These are phyloP conservation scores for Orbilia ellipsospora DNA, from an alignment of 2,329 filamentous ascomycete genomes.

Conservation along the genomic window DNA sequence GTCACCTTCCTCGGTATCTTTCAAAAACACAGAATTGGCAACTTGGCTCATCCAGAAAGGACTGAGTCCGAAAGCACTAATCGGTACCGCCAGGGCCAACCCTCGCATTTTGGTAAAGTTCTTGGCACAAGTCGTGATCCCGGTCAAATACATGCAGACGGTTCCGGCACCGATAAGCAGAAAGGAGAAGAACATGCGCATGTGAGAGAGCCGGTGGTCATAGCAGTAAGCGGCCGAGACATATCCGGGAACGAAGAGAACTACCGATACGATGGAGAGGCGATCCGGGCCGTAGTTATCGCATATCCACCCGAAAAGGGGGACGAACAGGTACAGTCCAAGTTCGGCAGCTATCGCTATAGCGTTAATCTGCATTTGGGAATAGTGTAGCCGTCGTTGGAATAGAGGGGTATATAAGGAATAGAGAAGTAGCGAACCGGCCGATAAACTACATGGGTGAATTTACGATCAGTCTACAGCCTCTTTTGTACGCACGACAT, in stretches of 20 bases:
- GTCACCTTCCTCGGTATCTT: constrained; percentile 72
- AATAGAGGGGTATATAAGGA: constrained; percentile 93
- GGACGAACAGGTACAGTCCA: constrained; percentile 88
- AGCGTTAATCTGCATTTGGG: constrained; percentile 90
- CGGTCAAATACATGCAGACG: constrained; percentile 86
- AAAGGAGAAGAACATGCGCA: constrained; percentile 86
- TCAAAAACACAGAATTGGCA: constrained; percentile 80
- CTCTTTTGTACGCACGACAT: background rate
- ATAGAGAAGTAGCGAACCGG: constrained; percentile 91
- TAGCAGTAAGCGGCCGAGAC: constrained; percentile 84
- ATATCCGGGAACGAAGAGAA: constrained; percentile 84
- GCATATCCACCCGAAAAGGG: constrained; percentile 88
- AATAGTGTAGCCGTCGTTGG: constrained; percentile 85
- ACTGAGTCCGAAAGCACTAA: constrained; percentile 90
- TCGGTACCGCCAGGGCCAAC: constrained; percentile 86
- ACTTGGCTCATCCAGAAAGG: constrained; percentile 96
- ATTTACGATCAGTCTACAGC: background rate
- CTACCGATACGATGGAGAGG: constrained; percentile 76
- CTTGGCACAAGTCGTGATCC: constrained; percentile 96
- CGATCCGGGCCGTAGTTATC: constrained; percentile 85
- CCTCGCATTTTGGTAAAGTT: constrained; percentile 94
- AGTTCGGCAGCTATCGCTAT: constrained; percentile 88
- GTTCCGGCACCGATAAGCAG: constrained; percentile 84
- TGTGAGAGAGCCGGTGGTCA: constrained; percentile 73
- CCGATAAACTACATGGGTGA: constrained; percentile 69